Conservation (phyloP, 805 yeast species). For the Saccharomycopsis javanensis region DNA sequence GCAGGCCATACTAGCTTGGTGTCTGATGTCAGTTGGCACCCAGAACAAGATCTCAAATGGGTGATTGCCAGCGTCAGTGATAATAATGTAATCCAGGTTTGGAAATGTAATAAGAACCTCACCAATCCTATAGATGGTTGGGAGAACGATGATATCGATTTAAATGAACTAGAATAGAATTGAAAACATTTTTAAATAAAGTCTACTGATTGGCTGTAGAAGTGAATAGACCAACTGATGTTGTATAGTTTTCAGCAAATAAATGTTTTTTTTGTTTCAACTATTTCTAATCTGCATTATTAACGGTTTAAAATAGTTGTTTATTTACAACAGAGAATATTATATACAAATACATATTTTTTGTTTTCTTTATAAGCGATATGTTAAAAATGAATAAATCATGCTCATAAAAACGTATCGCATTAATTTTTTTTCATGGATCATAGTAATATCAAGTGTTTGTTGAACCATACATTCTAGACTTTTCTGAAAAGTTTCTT, state of each 20-base stretch:
- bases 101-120: slow-evolving; percentile 33
- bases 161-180: slow-evolving; percentile 23
- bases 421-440: not conserved
- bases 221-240: not conserved
- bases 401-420: too few relatives aligned
- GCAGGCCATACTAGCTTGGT: slow-evolving; percentile 82
- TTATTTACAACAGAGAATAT: not conserved
- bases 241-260: not conserved
- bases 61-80: slow-evolving; percentile 49
- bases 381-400: too few relatives aligned
- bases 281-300: too few relatives aligned
- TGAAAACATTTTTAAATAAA: not conserved
- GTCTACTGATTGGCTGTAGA: not conserved
- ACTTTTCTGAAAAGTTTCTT: too few relatives aligned
- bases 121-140: slow-evolving; percentile 23
- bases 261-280: not conserved
- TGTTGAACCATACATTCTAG: too few relatives aligned
- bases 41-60: slow-evolving; percentile 54
- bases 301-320: not conserved
- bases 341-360: not conserved
- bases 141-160: slow-evolving; percentile 10
- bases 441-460: too few relatives aligned
- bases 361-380: too few relatives aligned
- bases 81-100: slow-evolving; percentile 36
- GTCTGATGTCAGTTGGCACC: slow-evolving; percentile 63